Base-by-base conservation (phyloP, 2,329 filamentous ascomycete species). In the Aureobasidium leucospermi region DNA sequence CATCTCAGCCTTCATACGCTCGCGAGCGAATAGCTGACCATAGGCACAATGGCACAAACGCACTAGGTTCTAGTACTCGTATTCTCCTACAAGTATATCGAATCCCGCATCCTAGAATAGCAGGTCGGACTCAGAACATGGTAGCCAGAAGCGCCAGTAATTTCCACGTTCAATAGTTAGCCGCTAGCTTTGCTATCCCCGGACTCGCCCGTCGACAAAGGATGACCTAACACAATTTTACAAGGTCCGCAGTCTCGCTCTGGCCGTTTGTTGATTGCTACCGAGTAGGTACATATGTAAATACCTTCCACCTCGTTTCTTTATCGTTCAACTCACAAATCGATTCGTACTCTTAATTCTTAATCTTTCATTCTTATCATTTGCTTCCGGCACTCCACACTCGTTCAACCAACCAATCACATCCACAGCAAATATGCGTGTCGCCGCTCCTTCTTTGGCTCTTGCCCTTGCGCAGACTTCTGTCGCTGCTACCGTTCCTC, bases 401-500 rank as follows among this genome's bases (percentile, higher is more conserved):
- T 57, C 53, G 53, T 39, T 57, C 23, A 23, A 13, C n/a, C n/a
- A 42, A 23, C 23, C 51, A 16, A 42, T 16, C 29, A 45, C n/a
- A 46, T 23, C n/a, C 19, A 38, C n/a, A 56, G n/a, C 39, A 16
- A 46, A 45, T 10, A 56, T 57, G 53, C 53, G 53, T 39, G 41
- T 38, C 19, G 31, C 53, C 41, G 53, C 53, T 19, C 42, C 53
- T n/a, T 6, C 53, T 19, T 7, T 47, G 46, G 42, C 42, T 6
- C 53, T 57, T 29, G 53, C 53, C 29, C 16, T 57, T 46, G 55
- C 55, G 32, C 55, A 58, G 9, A 29, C 23, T 23, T 47, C 55
- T 31, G 23, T 23, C 29, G 42, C 55, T 23, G 42, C 42, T 34
- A n/a, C 43, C 16, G 32, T 58, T 13, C 53, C 41, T 46, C 53